phyloP scores from a whole-genome alignment of 306 rosid genomes.

The Lathyrus aphaca region DNA sequence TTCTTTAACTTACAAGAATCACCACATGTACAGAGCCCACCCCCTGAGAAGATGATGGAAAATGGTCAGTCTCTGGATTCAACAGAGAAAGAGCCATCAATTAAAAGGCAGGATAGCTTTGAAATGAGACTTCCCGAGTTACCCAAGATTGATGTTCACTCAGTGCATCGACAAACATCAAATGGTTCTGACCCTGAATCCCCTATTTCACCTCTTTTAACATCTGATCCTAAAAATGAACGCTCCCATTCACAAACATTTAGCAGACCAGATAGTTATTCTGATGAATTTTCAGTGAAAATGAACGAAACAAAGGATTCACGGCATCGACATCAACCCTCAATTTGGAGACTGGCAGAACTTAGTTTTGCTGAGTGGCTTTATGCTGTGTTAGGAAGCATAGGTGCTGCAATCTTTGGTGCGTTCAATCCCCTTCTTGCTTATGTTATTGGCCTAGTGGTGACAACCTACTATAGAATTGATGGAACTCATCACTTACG shows the following conservation, averaged over 20 bases:
- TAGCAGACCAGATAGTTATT: conserved; percentile 87
- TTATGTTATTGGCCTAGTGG: conserved; percentile 87
- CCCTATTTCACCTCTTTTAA: conserved; percentile 92
- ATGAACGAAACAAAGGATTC: conserved; percentile 53
- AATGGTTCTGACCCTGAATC: conserved; percentile 98
- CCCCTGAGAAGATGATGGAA: conserved; percentile 79
- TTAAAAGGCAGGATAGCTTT: conserved; percentile 93
- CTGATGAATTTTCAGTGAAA: conserved; percentile 68
- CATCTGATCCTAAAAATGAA: conserved; percentile 95
- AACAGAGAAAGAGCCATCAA: conserved; percentile 83
- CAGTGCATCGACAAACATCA: conserved; percentile 64
- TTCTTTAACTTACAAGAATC: conserved; percentile 78
- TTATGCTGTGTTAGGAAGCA: conserved; percentile 96
- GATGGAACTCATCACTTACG: conserved; percentile 45
- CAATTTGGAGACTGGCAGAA: conserved; percentile 93
- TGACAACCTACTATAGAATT: conserved; percentile 70
- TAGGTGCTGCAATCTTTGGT: conserved; percentile 98
- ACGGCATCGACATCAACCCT: conserved; percentile 67
- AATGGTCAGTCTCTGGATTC: conserved; percentile 78
- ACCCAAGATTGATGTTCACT: conserved; percentile 92
- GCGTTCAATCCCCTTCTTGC: conserved; percentile 99
- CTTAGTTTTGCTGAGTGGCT: conserved; percentile 99
- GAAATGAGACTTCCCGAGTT: conserved; percentile 95
- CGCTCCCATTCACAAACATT: conserved; percentile 99
- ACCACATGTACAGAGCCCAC: conserved; percentile 83